phyloP scores from a whole-genome alignment of 305 asterid species.

The Fraxinus paxiana region DNA sequence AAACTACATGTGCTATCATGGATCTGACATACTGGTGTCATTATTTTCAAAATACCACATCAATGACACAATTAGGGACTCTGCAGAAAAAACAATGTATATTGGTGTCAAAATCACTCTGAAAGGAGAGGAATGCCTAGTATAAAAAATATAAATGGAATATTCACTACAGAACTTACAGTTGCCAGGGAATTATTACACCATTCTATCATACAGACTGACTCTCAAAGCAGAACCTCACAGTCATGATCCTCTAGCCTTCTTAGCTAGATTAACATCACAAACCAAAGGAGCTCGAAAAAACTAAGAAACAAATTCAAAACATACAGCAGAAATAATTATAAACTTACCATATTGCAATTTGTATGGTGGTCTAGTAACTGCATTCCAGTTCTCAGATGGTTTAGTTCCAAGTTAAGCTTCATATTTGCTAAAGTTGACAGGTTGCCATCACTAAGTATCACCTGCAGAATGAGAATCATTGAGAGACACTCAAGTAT shows the following conservation, averaged over 20 bases:
- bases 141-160: too few relatives aligned
- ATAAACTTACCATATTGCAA: constrained; percentile 38
- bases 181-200: not conserved
- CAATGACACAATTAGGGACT: not conserved
- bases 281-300: not conserved
- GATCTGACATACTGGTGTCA: not conserved
- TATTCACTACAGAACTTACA: not conserved
- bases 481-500: constrained; percentile 8
- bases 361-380: constrained; percentile 20
- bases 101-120: not conserved
- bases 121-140: not conserved
- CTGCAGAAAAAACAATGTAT: not conserved
- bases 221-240: not conserved
- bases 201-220: not conserved
- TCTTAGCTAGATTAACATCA: not conserved
- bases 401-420: constrained; percentile 70
- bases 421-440: constrained; percentile 77
- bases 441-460: constrained; percentile 77
- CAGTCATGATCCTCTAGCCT: not conserved
- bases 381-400: constrained; percentile 28
- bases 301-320: not conserved
- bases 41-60: not conserved
- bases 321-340: not conserved
- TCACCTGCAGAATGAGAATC: constrained; percentile 52
- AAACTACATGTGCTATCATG: not conserved